These are phyloP conservation scores for Paramecium pentaurelia DNA, from an alignment of 73 alveolate genomes.

Conservation along the genomic window DNA sequence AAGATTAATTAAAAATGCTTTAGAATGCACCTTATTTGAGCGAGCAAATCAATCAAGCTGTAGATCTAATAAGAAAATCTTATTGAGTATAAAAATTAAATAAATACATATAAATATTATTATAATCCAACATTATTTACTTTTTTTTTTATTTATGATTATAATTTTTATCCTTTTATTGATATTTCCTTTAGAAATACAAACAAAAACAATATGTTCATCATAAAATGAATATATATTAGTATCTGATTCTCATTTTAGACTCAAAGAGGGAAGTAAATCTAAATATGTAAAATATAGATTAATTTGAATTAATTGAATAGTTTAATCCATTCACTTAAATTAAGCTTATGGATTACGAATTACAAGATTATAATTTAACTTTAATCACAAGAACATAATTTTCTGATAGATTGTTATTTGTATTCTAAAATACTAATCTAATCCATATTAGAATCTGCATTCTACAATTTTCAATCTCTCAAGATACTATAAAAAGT, in stretches of 20 bases:
- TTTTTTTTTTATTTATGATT: neutral
- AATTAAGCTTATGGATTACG: neutral
- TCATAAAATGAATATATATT: neutral
- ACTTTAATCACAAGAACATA: neutral
- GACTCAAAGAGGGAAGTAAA: neutral
- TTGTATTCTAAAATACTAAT: neutral
- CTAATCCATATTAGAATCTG: neutral
- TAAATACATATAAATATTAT: neutral
- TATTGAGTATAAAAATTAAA: neutral
- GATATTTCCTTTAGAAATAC: neutral
- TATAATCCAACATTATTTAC: neutral
- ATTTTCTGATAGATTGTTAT: neutral
- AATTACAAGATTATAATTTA: no score
- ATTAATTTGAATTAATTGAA: no score
- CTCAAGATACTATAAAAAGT: neutral
- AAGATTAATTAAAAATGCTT: slow-evolving; percentile 1
- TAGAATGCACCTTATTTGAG: neutral
- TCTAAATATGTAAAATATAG: neutral
- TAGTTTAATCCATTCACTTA: neutral
- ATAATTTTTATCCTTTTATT: no score
- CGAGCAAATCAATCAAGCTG: slow-evolving; percentile 46
- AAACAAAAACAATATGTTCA: neutral
- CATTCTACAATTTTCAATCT: no score
- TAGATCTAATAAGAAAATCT: neutral
- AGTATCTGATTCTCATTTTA: neutral